Evolutionary conservation across 768 basidiomycete genomes (phyloP).

Genomic region (Suillus placidus): DNA sequence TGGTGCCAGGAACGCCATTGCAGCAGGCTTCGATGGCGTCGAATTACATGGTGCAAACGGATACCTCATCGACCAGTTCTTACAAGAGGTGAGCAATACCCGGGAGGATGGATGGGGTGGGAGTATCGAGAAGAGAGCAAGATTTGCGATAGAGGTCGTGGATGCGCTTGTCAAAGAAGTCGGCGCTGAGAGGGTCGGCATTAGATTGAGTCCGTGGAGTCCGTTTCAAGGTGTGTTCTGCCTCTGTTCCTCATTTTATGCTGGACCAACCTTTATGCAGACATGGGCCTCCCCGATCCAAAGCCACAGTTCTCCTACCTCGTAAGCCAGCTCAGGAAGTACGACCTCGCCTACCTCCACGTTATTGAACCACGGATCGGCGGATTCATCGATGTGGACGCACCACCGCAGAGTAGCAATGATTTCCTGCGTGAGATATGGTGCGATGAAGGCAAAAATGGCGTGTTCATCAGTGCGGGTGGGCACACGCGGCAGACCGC

Average conservation of each 20-base stretch:
- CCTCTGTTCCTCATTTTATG: slow-evolving; percentile 6
- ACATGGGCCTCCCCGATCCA: slow-evolving; percentile 31
- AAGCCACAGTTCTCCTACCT: slow-evolving; percentile 40
- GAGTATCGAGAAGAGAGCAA: slow-evolving; percentile 46
- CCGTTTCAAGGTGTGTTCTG: slow-evolving; percentile 33
- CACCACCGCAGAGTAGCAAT: slow-evolving; percentile 21
- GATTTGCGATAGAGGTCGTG: slow-evolving; percentile 48
- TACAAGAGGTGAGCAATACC: slow-evolving; percentile 42
- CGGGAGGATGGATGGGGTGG: slow-evolving; percentile 56
- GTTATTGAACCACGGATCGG: slow-evolving; percentile 37
- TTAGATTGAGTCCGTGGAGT: slow-evolving; percentile 48
- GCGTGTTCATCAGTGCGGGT: slow-evolving; percentile 11
- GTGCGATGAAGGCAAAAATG: slow-evolving; percentile 14
- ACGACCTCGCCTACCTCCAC: slow-evolving; percentile 46
- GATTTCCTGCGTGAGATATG: slow-evolving; percentile 32
- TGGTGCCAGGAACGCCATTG: neutral
- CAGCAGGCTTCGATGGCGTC: slow-evolving; percentile 37
- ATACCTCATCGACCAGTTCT: slow-evolving; percentile 43
- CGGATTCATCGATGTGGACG: slow-evolving; percentile 9
- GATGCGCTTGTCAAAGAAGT: slow-evolving; percentile 43
- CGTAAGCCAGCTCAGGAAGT: slow-evolving; percentile 26
- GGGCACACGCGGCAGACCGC: slow-evolving; percentile 9
- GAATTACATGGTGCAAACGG: slow-evolving; percentile 41
- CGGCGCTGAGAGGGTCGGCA: slow-evolving; percentile 45
- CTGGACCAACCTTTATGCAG: neutral